Evolutionary conservation across 1,284 basidiomycete genomes (phyloP), one percentile per base, ranked within the genome.

Genomic region (Boletus mariae): DNA sequence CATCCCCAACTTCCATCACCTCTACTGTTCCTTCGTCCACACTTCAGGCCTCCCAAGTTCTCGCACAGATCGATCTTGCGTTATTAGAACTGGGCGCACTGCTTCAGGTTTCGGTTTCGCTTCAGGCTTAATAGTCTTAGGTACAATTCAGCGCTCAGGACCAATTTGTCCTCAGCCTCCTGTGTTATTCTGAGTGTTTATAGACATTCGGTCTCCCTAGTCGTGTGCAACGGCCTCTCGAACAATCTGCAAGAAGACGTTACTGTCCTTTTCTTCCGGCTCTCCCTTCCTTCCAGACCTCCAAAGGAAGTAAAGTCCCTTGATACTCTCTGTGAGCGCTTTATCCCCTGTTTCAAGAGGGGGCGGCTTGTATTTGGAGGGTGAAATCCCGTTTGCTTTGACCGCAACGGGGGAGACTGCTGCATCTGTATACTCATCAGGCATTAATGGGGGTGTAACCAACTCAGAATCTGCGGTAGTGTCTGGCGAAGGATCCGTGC

Each of bases 271-370:
- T 26, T 52, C 56, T 8, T 48, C 56, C 0, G 32, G 20, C 13
- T 56, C 56, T 26, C 54, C 64, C 48, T 54, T 61, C 45, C 53
- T 58, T 31, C 64, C 62, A 1, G 56, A 52, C 49, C 58, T 67
- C 65, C 65, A 67, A 23, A 67, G 68, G 37, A 53, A 55, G 60
- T 73, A 53, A 55, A 72, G 51, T 47, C 73, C 54, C 59, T 65
- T 70, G 62, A 73, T 58, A 53, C 72, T 59, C 56, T 73, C 57
- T 3, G 62, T 58, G 13, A 61, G 52, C 12, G 60, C 58, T 34
- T 47, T 57, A 32, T 63, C 60, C 42, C 59, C 57, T 35, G 55
- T 45, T 23, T 42, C 54, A 15, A 46, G 43, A 29, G 26, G 20
- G 34, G 15, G 49, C 42, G 44, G 20, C 10, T 5, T 34, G 17